Evolutionary conservation across 2,329 filamentous ascomycete genomes (phyloP), one percentile per base, ranked within the genome.

Genomic region (Parascedosporium putredinis): DNA sequence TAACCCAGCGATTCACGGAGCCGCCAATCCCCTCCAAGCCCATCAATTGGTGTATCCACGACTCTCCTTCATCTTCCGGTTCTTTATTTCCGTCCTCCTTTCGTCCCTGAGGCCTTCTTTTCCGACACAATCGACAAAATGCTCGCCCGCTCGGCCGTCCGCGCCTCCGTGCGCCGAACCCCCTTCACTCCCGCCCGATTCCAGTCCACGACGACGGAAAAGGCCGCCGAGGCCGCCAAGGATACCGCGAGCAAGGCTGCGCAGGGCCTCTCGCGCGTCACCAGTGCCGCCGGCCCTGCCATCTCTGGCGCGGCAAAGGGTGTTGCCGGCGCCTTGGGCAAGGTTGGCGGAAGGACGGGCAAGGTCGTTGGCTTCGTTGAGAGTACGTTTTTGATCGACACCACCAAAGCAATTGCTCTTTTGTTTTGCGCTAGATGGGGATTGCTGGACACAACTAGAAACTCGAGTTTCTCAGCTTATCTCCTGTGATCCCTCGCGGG

Each of bases 271-370:
- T 88, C 86, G 60, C 82, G 83, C 64, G 90, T 93, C 61, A 76
- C 84, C 56, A 83, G 85, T 60, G 82, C 87, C 49, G 90, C 89
- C 59, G 87, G 87, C 51, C 83, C 86, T 54, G 86, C 83, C 54
- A 74, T 94, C 60, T 76, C 78, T 59, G 83, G 79, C 64, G 87
- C 85, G 59, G 86, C 85, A 51, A 79, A 80, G 64, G 78, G 80
- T 50, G 70, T 84, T 57, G 71, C 75, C 57, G 78, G 71, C 62
- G 81, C 85, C 51, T 70, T 95, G 59, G 75, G 80, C 66, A 85
- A 81, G 70, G 76, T 90, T 64, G 90, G 89, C 62, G 91, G 91
- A 62, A 81, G 86, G 60, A 90, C 88, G 54, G 89, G 88, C 61
- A 81, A 78, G 68, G 64, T 90, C 58, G 78, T 95, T 66, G 75